phyloP scores from a whole-genome alignment of 2,329 filamentous ascomycete genomes.

The Monosporascus sp. region DNA sequence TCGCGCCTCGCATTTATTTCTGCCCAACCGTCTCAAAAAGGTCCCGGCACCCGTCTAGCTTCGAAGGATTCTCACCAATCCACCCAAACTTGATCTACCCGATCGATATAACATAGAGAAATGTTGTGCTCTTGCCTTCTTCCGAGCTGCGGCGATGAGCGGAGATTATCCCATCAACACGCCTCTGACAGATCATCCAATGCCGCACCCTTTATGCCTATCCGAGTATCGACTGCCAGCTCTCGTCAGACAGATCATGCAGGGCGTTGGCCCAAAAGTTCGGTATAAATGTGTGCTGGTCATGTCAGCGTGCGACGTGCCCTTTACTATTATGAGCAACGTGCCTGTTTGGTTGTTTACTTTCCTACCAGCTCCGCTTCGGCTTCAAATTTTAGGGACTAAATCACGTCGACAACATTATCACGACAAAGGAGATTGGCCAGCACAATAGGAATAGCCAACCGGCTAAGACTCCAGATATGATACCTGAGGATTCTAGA shows the following conservation, averaged over 20 bases:
- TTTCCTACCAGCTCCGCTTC: background rate
- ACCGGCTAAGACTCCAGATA: background rate
- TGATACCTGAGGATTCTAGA: too few relatives aligned
- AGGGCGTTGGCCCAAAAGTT: background rate
- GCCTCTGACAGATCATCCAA: background rate
- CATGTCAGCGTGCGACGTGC: background rate
- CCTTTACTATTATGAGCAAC: too few relatives aligned
- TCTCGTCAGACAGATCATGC: background rate
- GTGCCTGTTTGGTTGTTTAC: background rate
- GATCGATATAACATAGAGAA: background rate
- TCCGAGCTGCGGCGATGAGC: background rate
- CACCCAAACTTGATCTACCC: background rate
- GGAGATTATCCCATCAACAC: background rate
- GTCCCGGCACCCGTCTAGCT: too few relatives aligned
- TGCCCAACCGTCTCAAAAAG: background rate
- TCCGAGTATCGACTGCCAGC: background rate
- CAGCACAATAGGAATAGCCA: background rate
- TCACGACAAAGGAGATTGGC: background rate
- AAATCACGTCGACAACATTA: background rate
- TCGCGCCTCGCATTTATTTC: background rate
- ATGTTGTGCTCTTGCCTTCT: background rate
- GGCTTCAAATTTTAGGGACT: background rate
- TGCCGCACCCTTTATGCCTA: background rate
- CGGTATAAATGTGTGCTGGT: background rate
- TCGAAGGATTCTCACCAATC: background rate